Percentiles rank a stretch among this genome's conserved stretches.
Evolutionary conservation across 2,329 filamentous ascomycete species (phyloP).

Genomic region (Cercospora sp.): DNA sequence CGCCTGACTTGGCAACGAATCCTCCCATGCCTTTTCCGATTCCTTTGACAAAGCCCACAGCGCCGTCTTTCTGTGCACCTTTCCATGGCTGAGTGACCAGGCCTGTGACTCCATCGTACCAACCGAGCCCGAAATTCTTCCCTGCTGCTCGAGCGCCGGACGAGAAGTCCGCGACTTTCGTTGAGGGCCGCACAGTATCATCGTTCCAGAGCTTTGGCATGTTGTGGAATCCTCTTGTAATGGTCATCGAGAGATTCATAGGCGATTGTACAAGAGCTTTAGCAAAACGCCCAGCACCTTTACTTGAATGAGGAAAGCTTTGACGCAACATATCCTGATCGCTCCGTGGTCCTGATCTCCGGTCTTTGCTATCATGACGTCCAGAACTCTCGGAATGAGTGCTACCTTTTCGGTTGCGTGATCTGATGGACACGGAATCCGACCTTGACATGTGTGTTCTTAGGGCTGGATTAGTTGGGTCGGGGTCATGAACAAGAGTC

Average conservation of each 20-base stretch:
- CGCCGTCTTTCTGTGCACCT: slow-evolving; percentile 63
- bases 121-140: slow-evolving; percentile 67
- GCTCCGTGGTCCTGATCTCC: not conserved
- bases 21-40: slow-evolving; percentile 78
- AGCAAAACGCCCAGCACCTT: slow-evolving; percentile 40
- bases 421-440: not conserved
- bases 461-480: too few species aligned
- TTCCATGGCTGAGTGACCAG: slow-evolving; percentile 70
- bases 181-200: slow-evolving; percentile 72
- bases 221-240: slow-evolving; percentile 86
- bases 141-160: slow-evolving; percentile 72
- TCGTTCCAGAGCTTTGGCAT: slow-evolving; percentile 83
- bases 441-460: too few species aligned
- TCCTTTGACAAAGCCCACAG: slow-evolving; percentile 69
- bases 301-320: slow-evolving; percentile 36
- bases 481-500: too few species aligned
- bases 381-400: rapidly evolving
- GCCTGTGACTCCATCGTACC: slow-evolving; percentile 75
- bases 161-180: slow-evolving; percentile 74
- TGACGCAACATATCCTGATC: slow-evolving; percentile 23
- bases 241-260: slow-evolving; percentile 78
- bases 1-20: slow-evolving; percentile 70
- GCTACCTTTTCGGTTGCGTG: not conserved
- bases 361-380: not conserved
- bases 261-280: slow-evolving; percentile 64